Evolutionary conservation across 495 filamentous ascomycete genomes (phyloP).

Genomic region (Tuber aestivum): DNA sequence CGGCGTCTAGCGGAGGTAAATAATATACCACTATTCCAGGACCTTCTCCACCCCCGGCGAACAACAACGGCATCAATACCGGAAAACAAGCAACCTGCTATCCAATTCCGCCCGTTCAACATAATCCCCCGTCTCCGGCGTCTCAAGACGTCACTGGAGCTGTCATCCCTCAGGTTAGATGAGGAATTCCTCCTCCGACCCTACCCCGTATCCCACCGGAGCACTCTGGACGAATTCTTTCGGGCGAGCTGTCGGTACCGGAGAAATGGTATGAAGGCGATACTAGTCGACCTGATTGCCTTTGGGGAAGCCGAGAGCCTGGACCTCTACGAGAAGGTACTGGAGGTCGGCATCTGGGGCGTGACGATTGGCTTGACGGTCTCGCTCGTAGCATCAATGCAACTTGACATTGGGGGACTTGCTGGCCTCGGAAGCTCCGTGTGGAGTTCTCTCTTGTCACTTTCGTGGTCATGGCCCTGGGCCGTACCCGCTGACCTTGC

Average conservation of each 20-base stretch:
- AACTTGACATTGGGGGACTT: background rate
- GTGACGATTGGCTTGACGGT: constrained; percentile 22
- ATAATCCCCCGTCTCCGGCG: constrained; percentile 26
- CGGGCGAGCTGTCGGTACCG: constrained; percentile 16
- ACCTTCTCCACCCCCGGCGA: constrained; percentile 20
- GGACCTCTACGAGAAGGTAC: constrained; percentile 30
- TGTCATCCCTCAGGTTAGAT: constrained; percentile 22
- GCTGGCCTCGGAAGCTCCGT: background rate
- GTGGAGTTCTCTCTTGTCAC: background rate
- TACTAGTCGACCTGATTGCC: constrained; percentile 35
- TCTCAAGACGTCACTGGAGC: constrained; percentile 32
- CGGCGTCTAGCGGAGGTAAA: constrained; percentile 33
- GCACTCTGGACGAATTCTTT: constrained; percentile 32
- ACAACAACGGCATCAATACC: background rate
- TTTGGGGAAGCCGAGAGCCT: constrained; percentile 39
- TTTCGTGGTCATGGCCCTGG: background rate
- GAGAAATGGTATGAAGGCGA: constrained; percentile 25
- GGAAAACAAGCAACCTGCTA: constrained; percentile 2
- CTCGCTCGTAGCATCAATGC: background rate
- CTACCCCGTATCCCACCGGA: constrained; percentile 21
- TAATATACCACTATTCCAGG: constrained; percentile 24
- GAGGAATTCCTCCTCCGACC: constrained; percentile 11
- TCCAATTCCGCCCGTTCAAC: constrained; percentile 20
- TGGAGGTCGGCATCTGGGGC: constrained; percentile 19
- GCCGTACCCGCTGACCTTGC: constrained; percentile 8